Evolutionary conservation across 1,284 basidiomycete genomes (phyloP).

Genomic region (Irpex rosettiformis): DNA sequence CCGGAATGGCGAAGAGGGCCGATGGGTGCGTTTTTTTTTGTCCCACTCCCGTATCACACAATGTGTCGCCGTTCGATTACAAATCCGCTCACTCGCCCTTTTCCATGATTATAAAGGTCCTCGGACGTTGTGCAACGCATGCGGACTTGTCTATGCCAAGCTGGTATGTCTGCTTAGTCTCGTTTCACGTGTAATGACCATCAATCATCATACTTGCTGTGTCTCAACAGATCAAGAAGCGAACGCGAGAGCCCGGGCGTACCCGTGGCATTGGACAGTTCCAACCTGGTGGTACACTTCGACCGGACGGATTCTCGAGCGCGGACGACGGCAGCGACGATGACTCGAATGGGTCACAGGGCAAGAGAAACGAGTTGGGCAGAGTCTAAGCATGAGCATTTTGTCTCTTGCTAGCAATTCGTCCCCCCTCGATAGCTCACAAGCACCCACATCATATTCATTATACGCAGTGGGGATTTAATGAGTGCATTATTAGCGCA

Average conservation of each 20-base stretch:
- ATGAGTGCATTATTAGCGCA: neutral
- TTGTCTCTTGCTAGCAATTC: neutral
- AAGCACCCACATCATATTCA: constrained; percentile 3
- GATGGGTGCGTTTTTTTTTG: constrained; percentile 54
- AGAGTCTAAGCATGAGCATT: constrained; percentile 14
- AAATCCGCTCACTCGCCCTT: neutral
- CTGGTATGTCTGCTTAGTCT: constrained; percentile 41
- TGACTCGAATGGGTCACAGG: constrained; percentile 32
- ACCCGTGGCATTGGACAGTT: constrained; percentile 17
- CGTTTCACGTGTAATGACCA: neutral
- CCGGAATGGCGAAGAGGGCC: constrained; percentile 82
- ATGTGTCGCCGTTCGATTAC: neutral
- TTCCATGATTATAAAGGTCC: constrained; percentile 44
- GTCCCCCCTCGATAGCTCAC: neutral
- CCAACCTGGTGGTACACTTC: constrained; percentile 11
- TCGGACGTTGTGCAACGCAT: constrained; percentile 72
- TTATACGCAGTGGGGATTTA: neutral
- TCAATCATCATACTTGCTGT: constrained; percentile 1
- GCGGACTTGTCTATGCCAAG: constrained; percentile 77
- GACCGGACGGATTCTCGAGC: constrained; percentile 28
- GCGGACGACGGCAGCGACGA: constrained; percentile 31
- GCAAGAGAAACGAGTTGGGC: constrained; percentile 28
- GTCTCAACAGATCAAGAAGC: constrained; percentile 33
- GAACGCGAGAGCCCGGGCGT: constrained; percentile 31
- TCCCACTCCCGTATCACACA: constrained; percentile 1